Base-by-base conservation (phyloP, 2,329 filamentous ascomycete species). In the Colletotrichum eremochloae region DNA sequence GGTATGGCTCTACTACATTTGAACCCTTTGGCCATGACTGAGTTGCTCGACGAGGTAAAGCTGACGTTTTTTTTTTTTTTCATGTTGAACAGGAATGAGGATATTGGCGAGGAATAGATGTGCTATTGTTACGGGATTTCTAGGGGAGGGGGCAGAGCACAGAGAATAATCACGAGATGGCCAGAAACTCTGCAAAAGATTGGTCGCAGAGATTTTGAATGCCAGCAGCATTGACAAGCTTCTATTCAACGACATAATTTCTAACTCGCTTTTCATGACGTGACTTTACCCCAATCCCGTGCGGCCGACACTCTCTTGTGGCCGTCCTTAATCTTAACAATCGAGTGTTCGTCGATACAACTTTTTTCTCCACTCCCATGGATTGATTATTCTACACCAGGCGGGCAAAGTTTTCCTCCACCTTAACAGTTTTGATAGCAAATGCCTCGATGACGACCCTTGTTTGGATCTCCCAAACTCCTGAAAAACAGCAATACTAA, bases 1-100 rank as follows among this genome's bases (percentile, higher is more conserved):
- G 93, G 92, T 92, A 80, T 75, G 86, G 82, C 50, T 72, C 68
- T 69, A 65, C 24, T 5, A 3, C 29, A 14, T 14, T n/a, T 14
- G 14, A 42, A 12, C 4, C 15, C 29, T 38, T 24, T 24, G 14
- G 8, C 7, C 1, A 24, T 44, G 24, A 44, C 29, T 6, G 29
- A 61, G 18, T 40, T 44, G 5, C 38, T 31, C 5, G n/a, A n/a
- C 18, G 11, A 63, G 5, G 20, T 38, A 31, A 38, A 33, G 50
- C 50, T 55, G 18, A 56, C 5, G 24, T 24, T 24, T 24, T 24
- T 24, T 24, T 24, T 24, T 24, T 11, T 24, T 24, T 48, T n/a
- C 20, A n/a, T 48, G 20, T 20, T 20, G 12, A 31, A 36, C 18
- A 72, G 70, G 70, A 72, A 70, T 46, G 70, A 72, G 67, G 70